Percentiles rank a stretch among this genome's conserved stretches.
Conservation (phyloP, 164 flowering plant genomes). For the Piper longum region DNA sequence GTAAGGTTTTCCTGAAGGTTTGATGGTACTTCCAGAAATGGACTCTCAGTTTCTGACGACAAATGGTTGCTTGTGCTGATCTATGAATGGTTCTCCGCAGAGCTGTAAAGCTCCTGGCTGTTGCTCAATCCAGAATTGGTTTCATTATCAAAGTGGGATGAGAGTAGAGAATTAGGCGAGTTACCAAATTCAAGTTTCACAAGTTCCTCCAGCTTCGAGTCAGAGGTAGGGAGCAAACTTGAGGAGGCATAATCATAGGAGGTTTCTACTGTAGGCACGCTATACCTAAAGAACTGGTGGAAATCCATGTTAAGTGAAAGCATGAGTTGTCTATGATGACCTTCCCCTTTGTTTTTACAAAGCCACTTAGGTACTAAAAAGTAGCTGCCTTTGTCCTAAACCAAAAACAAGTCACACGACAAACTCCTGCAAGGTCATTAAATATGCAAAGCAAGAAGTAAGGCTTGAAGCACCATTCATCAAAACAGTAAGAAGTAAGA, state of each 20-base stretch:
- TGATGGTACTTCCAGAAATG: slow-evolving; percentile 14
- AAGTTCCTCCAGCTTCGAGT: slow-evolving; percentile 19
- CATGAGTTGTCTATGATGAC: slow-evolving; percentile 2
- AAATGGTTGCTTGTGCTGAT: slow-evolving; percentile 38
- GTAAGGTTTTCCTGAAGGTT: slow-evolving; percentile 8
- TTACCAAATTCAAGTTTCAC: slow-evolving; percentile 31
- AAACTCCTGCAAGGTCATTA: no score
- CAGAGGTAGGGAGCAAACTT: slow-evolving; percentile 12
- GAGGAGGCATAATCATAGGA: slow-evolving; percentile 28
- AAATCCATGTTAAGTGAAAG: slow-evolving; percentile 32
- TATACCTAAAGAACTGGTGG: slow-evolving; percentile 27
- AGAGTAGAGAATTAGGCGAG: slow-evolving; percentile 57
- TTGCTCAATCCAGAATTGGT: slow-evolving; percentile 32
- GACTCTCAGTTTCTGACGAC: slow-evolving; percentile 33
- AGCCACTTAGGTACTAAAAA: neutral
- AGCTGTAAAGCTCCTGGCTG: slow-evolving; percentile 49
- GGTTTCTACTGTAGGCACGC: slow-evolving; percentile 21
- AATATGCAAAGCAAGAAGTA: no score
- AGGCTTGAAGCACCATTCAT: no score
- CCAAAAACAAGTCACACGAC: neutral
- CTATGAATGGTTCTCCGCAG: slow-evolving; percentile 38
- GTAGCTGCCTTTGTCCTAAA: no score
- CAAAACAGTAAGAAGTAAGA: no score
- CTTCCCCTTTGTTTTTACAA: neutral
- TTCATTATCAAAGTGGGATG: slow-evolving; percentile 40